phyloP scores from a whole-genome alignment of 2,329 filamentous ascomycete genomes.

The Cephalotrichum gorgonifer region DNA sequence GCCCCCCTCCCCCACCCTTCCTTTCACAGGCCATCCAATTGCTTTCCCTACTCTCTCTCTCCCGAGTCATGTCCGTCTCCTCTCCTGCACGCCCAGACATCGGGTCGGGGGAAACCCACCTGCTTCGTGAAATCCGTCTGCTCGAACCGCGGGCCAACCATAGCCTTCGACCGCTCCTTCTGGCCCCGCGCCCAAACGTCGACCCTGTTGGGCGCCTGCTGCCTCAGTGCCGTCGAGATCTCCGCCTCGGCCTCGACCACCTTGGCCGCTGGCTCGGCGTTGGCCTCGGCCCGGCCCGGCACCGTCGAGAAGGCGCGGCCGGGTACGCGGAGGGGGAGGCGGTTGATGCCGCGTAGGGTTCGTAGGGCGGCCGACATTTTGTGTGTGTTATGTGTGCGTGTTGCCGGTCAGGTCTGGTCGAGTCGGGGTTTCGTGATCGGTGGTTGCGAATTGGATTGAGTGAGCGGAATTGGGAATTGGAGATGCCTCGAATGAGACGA shows the following conservation, averaged over 20 bases:
- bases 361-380: constrained; percentile 36
- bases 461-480: constrained; percentile 8
- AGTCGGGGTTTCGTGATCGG: not conserved
- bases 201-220: constrained; percentile 78
- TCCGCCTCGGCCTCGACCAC: constrained; percentile 21
- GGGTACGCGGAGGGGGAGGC: constrained; percentile 24
- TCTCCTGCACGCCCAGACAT: not conserved
- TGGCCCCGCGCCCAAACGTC: constrained; percentile 81
- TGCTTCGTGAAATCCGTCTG: constrained; percentile 90
- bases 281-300: constrained; percentile 33
- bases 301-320: constrained; percentile 39
- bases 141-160: constrained; percentile 92
- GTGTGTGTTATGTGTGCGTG: constrained; percentile 12
- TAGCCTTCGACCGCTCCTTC: constrained; percentile 68
- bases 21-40: not conserved
- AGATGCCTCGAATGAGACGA: not conserved
- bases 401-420: not conserved
- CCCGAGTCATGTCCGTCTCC: no score
- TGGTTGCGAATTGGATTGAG: constrained; percentile 15
- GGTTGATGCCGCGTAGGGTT: constrained; percentile 31
- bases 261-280: constrained; percentile 26
- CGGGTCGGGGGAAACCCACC: constrained; percentile 41
- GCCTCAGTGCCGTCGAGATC: not conserved
- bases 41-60: not conserved
- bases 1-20: not conserved